Evolutionary conservation across 2,329 filamentous ascomycete species (phyloP), one percentile per base, ranked within the genome.

Genomic region (Botryosphaeria dothidea): DNA sequence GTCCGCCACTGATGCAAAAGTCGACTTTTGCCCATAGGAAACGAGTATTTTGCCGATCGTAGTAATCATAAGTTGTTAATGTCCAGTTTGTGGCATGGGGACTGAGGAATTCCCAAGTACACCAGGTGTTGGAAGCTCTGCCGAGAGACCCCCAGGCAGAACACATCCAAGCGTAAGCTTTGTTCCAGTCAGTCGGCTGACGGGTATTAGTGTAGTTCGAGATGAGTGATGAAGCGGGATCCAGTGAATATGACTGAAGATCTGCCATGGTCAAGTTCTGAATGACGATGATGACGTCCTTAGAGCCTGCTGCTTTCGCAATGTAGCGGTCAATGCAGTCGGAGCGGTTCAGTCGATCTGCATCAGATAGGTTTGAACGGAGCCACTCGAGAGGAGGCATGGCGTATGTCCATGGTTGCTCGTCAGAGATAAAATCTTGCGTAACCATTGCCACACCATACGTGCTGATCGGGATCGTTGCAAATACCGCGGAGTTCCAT

Each of bases 401-500:
- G n/a, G n/a, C n/a, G n/a, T n/a, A 34, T 8, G 31, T 1, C 3
- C 31, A 34, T 34, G 31, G 31, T n/a, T 8, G 31, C 31, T 34
- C 31, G 7, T 34, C 41, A 4, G 41, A 17, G 6, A 17, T 9
- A 29, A 61, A 61, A 8, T 48, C 43, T 7, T 29, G 25, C 6
- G 43, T 46, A 23, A 61, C 54, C 3, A 19, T 27, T 6, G 25
- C 57, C n/a, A 61, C n/a, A 13, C 17, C 15, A 15, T 61, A 34
- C 3, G 7, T 19, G 41, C 43, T 46, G 43, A 46, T 27, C 3
- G 57, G 21, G 13, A 31, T 31, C 34, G 38, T 27, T 6, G 41
- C n/a, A 23, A 49, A 62, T 8, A 62, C 27, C 7, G 45, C 58
- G 13, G 58, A 62, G 58, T 62, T 62, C 43, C 45, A 62, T 21